Conservation (phyloP, 768 basidiomycete species). For the Leccinellum albellum region DNA sequence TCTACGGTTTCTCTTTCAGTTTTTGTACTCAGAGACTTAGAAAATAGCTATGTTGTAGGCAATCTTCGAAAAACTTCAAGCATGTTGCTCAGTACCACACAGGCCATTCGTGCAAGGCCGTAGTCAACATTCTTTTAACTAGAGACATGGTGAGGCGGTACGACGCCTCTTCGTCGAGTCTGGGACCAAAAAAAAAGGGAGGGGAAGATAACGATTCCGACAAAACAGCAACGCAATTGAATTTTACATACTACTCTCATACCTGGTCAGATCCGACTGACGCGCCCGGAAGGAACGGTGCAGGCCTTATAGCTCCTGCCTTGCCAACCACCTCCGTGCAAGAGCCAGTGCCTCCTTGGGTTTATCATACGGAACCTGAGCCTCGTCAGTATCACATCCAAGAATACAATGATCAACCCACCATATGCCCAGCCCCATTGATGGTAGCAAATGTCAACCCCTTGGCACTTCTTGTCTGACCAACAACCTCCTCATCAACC, state of each 20-base stretch:
- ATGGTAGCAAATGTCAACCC: slow-evolving; percentile 69
- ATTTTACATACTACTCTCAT: neutral
- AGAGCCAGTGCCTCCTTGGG: slow-evolving; percentile 51
- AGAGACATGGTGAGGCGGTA: neutral
- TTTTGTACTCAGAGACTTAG: no score
- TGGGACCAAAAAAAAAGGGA: neutral
- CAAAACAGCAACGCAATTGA: neutral
- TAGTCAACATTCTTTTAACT: neutral
- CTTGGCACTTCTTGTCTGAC: slow-evolving; percentile 52
- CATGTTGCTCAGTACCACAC: no score
- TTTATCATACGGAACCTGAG: slow-evolving; percentile 60
- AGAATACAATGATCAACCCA: slow-evolving; percentile 21
- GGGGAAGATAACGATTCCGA: neutral
- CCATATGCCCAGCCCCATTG: slow-evolving; percentile 75
- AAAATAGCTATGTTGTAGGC: no score
- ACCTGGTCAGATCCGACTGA: neutral
- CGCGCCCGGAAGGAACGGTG: neutral
- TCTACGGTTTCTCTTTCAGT: no score
- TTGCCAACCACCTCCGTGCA: slow-evolving; percentile 46
- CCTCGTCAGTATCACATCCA: slow-evolving; percentile 1
- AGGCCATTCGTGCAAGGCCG: no score
- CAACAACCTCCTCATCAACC: slow-evolving; percentile 44
- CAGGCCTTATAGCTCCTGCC: slow-evolving; percentile 16
- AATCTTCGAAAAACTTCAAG: no score
- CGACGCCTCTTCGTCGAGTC: neutral